Percentiles rank a stretch among this genome's conserved stretches.
These are phyloP conservation scores for Solanum etuberosum DNA, from an alignment of 257 asterid genomes.

Conservation along the genomic window DNA sequence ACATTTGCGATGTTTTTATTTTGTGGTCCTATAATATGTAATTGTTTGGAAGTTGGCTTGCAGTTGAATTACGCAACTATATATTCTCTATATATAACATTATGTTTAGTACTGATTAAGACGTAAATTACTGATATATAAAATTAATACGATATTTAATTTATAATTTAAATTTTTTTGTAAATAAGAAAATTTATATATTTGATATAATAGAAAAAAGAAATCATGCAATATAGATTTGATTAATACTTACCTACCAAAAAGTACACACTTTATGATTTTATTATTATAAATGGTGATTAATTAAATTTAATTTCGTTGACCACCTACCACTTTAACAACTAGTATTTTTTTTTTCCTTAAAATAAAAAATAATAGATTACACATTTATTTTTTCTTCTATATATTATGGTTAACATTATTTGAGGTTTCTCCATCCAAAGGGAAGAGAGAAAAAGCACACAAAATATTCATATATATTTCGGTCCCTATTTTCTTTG, in stretches of 20 bases:
- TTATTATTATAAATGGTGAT: background rate
- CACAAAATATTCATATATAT: background rate
- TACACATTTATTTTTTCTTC: background rate
- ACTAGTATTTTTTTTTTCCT: background rate
- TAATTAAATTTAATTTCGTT: background rate
- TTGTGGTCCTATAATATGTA: background rate
- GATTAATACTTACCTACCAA: background rate
- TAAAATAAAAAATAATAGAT: background rate
- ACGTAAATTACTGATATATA: no score
- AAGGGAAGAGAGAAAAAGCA: background rate
- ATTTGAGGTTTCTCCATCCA: background rate
- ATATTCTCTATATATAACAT: no score
- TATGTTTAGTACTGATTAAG: background rate
- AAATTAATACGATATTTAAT: no score
- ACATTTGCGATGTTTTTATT: background rate
- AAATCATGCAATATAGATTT: background rate
- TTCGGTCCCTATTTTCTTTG: background rate
- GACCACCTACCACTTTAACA: background rate
- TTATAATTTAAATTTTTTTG: accelerated
- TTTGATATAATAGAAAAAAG: no score
- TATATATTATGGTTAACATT: background rate
- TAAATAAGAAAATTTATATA: no score
- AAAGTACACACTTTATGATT: background rate
- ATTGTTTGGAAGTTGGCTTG: background rate
- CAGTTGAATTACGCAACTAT: background rate